Evolutionary conservation across 495 filamentous ascomycete species (phyloP).

Genomic region (Tricharina praecox): DNA sequence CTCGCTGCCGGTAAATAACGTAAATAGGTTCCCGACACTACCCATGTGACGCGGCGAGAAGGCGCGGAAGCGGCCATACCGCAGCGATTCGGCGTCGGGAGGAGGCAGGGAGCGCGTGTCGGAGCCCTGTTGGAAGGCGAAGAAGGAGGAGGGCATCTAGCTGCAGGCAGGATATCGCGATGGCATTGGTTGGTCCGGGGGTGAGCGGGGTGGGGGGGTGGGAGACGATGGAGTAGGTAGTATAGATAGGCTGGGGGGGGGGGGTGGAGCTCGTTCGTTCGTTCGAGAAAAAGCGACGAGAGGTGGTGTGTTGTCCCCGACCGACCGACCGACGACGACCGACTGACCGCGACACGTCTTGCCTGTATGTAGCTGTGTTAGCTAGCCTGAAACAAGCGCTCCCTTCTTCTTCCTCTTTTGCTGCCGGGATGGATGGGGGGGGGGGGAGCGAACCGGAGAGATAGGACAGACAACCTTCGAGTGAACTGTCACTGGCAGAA

Average conservation of each 20-base stretch:
- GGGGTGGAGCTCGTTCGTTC: background rate
- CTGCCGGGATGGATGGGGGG: too few relatives aligned
- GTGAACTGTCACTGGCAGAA: too few relatives aligned
- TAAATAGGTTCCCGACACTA: slow-evolving; percentile 17
- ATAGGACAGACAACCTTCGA: too few relatives aligned
- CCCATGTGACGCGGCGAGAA: slow-evolving; percentile 30
- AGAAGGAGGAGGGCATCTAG: slow-evolving; percentile 39
- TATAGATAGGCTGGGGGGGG: background rate
- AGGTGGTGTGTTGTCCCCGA: too few relatives aligned
- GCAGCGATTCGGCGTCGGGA: slow-evolving; percentile 34
- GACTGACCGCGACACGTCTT: too few relatives aligned
- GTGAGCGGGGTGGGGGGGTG: too few relatives aligned
- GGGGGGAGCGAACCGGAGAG: too few relatives aligned
- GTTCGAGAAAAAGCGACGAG: background rate
- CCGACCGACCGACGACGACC: too few relatives aligned
- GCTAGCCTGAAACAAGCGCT: too few relatives aligned
- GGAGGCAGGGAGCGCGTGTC: slow-evolving; percentile 32
- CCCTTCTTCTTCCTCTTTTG: too few relatives aligned
- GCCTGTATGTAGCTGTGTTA: too few relatives aligned
- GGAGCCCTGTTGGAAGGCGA: slow-evolving; percentile 44
- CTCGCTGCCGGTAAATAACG: slow-evolving; percentile 8
- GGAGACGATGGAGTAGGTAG: too few relatives aligned
- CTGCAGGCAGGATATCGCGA: background rate
- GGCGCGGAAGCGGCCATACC: slow-evolving; percentile 42
- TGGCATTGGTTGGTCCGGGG: background rate